Conservation (phyloP, 2,329 filamentous ascomycete genomes). For the Macroventuria anomochaeta region DNA sequence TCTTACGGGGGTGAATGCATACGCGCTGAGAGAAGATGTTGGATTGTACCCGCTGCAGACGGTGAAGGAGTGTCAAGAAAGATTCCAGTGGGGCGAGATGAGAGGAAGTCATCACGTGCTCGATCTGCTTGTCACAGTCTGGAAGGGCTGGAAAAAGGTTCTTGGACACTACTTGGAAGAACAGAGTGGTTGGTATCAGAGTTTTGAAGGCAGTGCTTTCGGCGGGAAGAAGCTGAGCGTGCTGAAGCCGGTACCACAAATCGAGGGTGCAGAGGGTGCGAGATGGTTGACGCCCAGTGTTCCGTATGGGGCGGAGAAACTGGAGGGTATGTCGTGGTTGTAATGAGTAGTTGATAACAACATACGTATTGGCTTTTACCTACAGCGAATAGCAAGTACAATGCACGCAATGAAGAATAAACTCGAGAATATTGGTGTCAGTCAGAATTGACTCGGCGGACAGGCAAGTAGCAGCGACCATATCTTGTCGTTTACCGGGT, state of each 20-base stretch:
- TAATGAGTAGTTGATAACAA: too few relatives aligned
- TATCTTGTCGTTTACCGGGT: too few relatives aligned
- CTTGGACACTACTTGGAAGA: slow-evolving; percentile 24
- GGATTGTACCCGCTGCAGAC: slow-evolving; percentile 40
- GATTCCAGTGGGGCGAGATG: slow-evolving; percentile 36
- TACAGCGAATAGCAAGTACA: too few relatives aligned
- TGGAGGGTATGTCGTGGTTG: slow-evolving; percentile 10
- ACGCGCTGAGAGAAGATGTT: slow-evolving; percentile 42
- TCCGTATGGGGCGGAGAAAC: slow-evolving; percentile 22
- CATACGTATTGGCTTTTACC: too few relatives aligned
- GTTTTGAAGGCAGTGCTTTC: slow-evolving; percentile 28
- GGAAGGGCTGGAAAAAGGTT: slow-evolving; percentile 37
- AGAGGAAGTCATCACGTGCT: slow-evolving; percentile 38
- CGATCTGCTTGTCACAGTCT: slow-evolving; percentile 36
- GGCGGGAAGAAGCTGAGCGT: slow-evolving; percentile 34
- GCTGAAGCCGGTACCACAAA: slow-evolving; percentile 33
- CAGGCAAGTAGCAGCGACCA: too few relatives aligned
- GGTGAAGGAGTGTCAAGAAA: slow-evolving; percentile 34
- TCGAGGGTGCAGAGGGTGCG: slow-evolving; percentile 13
- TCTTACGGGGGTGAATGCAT: slow-evolving; percentile 41
- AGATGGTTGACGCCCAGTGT: slow-evolving; percentile 22
- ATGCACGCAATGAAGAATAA: too few relatives aligned
- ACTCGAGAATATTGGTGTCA: too few relatives aligned
- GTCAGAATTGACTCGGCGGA: too few relatives aligned
- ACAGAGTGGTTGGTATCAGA: slow-evolving; percentile 30